Percentiles rank a stretch among this genome's conserved stretches.
These are phyloP conservation scores for Microdochium bolleyi DNA, from an alignment of 2,329 filamentous ascomycete species.

Conservation along the genomic window DNA sequence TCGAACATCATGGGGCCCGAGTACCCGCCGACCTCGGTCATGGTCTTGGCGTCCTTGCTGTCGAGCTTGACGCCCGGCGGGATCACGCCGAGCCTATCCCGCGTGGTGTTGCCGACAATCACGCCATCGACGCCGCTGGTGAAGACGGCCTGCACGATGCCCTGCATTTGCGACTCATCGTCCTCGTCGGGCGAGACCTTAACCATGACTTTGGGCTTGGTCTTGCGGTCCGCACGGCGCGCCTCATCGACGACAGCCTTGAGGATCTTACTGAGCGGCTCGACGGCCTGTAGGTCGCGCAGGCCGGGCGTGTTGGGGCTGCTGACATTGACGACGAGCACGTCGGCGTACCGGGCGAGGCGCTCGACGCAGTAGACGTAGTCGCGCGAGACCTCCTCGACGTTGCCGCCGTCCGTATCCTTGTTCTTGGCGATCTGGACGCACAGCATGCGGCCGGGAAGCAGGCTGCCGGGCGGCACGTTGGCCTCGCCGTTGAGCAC, in stretches of 20 bases:
- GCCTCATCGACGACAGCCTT: conserved; percentile 77
- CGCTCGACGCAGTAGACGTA: conserved; percentile 86
- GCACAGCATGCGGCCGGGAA: conserved; percentile 67
- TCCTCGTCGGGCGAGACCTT: conserved; percentile 98
- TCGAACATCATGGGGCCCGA: conserved; percentile 87
- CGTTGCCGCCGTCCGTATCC: conserved; percentile 74
- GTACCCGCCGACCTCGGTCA: conserved; percentile 78
- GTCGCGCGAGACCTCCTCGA: conserved; percentile 69
- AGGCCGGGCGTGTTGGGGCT: conserved; percentile 93
- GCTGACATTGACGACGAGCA: conserved; percentile 96
- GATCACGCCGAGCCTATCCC: conserved; percentile 64
- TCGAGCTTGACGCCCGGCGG: conserved; percentile 60
- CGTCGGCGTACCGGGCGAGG: conserved; percentile 82
- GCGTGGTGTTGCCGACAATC: conserved; percentile 96
- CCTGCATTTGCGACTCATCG: conserved; percentile 71
- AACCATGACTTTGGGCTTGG: conserved; percentile 82
- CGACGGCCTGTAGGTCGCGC: conserved; percentile 75
- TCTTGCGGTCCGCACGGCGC: conserved; percentile 56
- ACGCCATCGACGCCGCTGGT: conserved; percentile 84
- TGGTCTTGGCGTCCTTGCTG: conserved; percentile 53
- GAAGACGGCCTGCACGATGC: conserved; percentile 81
- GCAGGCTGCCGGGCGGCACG: conserved; percentile 77
- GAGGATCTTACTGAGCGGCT: conserved; percentile 74
- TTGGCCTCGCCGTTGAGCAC: conserved; percentile 70
- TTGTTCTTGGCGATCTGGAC: conserved; percentile 99